These are phyloP conservation scores for Russula dissimulans DNA, from an alignment of 768 basidiomycete species.

Conservation along the genomic window DNA sequence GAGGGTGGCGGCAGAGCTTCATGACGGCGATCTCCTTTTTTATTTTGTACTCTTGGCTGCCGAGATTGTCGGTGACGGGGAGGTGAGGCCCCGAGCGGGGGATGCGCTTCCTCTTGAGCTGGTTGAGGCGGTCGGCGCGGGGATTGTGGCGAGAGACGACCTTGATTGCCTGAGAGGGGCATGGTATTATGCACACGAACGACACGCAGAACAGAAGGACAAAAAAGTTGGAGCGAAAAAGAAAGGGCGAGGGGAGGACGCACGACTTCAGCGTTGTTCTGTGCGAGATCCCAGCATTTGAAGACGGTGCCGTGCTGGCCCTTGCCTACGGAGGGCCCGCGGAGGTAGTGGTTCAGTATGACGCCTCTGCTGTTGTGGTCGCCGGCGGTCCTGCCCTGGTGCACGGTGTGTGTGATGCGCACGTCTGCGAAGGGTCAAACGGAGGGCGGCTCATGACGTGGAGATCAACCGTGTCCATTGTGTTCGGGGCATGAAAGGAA, in stretches of 20 bases:
- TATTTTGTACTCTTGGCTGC: slow-evolving; percentile 74
- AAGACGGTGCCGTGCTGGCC: slow-evolving; percentile 91
- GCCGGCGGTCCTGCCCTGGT: slow-evolving; percentile 28
- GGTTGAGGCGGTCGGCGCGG: slow-evolving; percentile 53
- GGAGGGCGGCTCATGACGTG: slow-evolving; percentile 15
- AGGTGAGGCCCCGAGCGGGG: slow-evolving; percentile 39
- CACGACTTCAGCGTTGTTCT: slow-evolving; percentile 34
- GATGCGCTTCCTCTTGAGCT: slow-evolving; percentile 32
- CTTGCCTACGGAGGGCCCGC: slow-evolving; percentile 66
- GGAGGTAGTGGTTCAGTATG: slow-evolving; percentile 81
- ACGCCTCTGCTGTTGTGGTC: slow-evolving; percentile 26
- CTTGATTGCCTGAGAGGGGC: slow-evolving; percentile 61
- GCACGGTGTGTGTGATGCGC: slow-evolving; percentile 22
- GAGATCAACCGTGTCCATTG: slow-evolving; percentile 17
- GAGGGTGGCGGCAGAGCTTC: slow-evolving; percentile 89
- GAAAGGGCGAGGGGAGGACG: slow-evolving; percentile 30
- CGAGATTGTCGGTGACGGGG: slow-evolving; percentile 56
- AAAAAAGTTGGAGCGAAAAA: background rate
- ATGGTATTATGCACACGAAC: no score
- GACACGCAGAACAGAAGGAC: background rate
- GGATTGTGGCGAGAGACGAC: slow-evolving; percentile 64
- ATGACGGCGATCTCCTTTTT: slow-evolving; percentile 95
- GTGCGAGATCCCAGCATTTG: slow-evolving; percentile 48
- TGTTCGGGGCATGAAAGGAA: slow-evolving; percentile 12
- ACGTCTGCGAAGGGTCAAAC: slow-evolving; percentile 16